Percentiles rank a stretch among this genome's conserved stretches.
phyloP scores from a whole-genome alignment of 139 green algal genomes.

The Picochlorum sp. region DNA sequence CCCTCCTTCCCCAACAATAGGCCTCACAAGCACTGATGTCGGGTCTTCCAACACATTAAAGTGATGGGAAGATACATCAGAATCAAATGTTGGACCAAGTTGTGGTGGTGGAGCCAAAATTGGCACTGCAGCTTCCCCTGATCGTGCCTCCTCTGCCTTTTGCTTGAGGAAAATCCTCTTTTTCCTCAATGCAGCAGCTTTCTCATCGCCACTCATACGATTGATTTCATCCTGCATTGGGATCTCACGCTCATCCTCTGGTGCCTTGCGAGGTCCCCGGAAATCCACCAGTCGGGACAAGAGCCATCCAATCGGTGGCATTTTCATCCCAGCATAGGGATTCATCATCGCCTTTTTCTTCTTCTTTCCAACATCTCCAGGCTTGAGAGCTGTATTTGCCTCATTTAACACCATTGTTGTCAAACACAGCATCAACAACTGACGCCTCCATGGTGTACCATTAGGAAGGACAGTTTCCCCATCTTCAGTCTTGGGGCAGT shows the following conservation, averaged over 20 bases:
- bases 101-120: constrained; percentile 56
- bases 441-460: constrained; percentile 53
- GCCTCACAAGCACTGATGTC: constrained; percentile 40
- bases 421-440: constrained; percentile 67
- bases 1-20: constrained; percentile 39
- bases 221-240: constrained; percentile 32
- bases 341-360: constrained; percentile 2
- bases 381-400: constrained; percentile 54
- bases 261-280: constrained; percentile 37
- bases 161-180: constrained; percentile 32
- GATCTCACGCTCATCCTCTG: constrained; percentile 43
- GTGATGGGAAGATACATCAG: constrained; percentile 43
- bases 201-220: constrained; percentile 19
- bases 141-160: constrained; percentile 33
- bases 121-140: constrained; percentile 34
- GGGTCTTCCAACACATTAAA: constrained; percentile 61
- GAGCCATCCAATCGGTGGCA: constrained; percentile 66
- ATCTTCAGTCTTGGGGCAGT: constrained; percentile 42
- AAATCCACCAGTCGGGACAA: constrained; percentile 52
- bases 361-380: neutral
- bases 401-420: constrained; percentile 65
- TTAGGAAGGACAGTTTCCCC: constrained; percentile 66
- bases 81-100: constrained; percentile 67
- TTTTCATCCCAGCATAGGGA: constrained; percentile 27
- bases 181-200: constrained; percentile 28